Evolutionary conservation across 129 eudicot species (phyloP).

Genomic region (Centella asiatica): DNA sequence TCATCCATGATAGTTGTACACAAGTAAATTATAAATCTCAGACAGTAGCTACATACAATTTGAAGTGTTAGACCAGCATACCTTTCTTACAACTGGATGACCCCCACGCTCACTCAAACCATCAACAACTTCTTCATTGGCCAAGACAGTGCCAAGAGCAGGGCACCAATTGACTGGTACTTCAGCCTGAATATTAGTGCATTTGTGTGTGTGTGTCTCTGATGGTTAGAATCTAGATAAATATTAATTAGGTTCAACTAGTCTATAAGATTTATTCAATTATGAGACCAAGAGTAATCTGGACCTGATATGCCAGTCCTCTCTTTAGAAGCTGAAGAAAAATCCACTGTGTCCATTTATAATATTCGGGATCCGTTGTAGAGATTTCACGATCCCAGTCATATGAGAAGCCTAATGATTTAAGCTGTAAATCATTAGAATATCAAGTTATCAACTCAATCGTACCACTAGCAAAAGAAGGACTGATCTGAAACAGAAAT

Average conservation of each 20-base stretch:
- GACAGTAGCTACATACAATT: not conserved
- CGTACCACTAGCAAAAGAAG: not conserved
- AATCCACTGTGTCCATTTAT: conserved; percentile 99
- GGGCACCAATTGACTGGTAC: conserved; percentile 99
- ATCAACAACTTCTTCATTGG: conserved; percentile 96
- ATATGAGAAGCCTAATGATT: conserved; percentile 89
- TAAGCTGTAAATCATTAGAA: conserved; percentile 49
- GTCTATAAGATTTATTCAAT: not conserved
- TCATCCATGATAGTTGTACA: conserved; percentile 48
- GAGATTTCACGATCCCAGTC: conserved; percentile 99
- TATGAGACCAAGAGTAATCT: not conserved
- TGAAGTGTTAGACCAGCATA: conserved; percentile 13
- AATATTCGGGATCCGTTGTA: conserved; percentile 95
- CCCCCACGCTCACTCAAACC: conserved; percentile 99
- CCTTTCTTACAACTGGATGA: conserved; percentile 97
- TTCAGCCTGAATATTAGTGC: conserved; percentile 92
- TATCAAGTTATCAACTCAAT: conserved; percentile 6
- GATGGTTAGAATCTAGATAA: conserved; percentile 10
- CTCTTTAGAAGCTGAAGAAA: conserved; percentile 85
- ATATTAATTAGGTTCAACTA: not conserved
- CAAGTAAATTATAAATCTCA: conserved; percentile 11
- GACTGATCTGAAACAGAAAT: not conserved
- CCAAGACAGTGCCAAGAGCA: conserved; percentile 96
- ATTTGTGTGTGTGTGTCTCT: no score
- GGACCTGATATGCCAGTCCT: conserved; percentile 95